These are phyloP conservation scores for Fusarium albidum DNA, from an alignment of 2,329 filamentous ascomycete genomes.

Conservation along the genomic window DNA sequence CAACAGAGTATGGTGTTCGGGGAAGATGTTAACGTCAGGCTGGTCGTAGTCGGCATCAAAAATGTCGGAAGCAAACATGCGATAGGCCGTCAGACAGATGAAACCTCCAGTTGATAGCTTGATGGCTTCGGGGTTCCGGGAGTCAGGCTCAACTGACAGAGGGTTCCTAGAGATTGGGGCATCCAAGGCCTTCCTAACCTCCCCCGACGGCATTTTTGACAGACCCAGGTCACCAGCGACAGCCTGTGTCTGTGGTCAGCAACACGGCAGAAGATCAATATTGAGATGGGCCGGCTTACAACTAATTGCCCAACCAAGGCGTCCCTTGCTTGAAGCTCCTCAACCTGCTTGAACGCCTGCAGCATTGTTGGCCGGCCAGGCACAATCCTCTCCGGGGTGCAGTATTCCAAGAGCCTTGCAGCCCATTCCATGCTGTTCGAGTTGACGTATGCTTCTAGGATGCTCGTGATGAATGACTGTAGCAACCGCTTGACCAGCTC, in stretches of 20 bases:
- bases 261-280: background rate
- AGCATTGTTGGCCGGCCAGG: slow-evolving; percentile 68
- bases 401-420: slow-evolving; percentile 72
- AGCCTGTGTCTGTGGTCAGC: slow-evolving; percentile 53
- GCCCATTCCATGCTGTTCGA: slow-evolving; percentile 68
- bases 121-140: slow-evolving; percentile 59
- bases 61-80: slow-evolving; percentile 68
- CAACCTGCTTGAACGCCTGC: slow-evolving; percentile 70
- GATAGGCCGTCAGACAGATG: slow-evolving; percentile 67
- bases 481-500: slow-evolving; percentile 71
- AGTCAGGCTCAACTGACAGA: slow-evolving; percentile 55
- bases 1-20: slow-evolving; percentile 64
- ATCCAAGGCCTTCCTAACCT: slow-evolving; percentile 56
- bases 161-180: slow-evolving; percentile 54
- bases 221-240: slow-evolving; percentile 70
- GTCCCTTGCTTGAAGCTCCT: slow-evolving; percentile 67
- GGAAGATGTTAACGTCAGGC: slow-evolving; percentile 66
- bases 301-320: slow-evolving; percentile 76
- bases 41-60: slow-evolving; percentile 64
- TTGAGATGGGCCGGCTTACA: slow-evolving; percentile 51
- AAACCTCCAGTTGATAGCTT: slow-evolving; percentile 67
- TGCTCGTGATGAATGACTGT: slow-evolving; percentile 79
- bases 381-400: slow-evolving; percentile 70
- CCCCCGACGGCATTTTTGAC: slow-evolving; percentile 52
- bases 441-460: slow-evolving; percentile 78